phyloP scores from a whole-genome alignment of 2,329 filamentous ascomycete genomes.

The Plectosphaerella cucumerina region DNA sequence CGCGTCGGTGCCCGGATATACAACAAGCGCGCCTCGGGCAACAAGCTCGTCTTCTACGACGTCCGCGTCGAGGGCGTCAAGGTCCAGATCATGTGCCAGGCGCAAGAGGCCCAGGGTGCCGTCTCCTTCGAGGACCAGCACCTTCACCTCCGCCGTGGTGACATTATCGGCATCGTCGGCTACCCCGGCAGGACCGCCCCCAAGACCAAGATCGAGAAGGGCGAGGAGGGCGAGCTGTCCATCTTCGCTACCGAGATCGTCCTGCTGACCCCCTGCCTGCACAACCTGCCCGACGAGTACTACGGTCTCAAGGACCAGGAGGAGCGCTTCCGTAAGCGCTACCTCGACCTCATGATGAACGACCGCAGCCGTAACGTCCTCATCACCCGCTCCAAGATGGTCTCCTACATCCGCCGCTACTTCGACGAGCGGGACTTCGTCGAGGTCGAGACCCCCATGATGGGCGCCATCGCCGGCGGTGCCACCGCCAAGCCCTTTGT shows the following conservation, averaged over 20 bases:
- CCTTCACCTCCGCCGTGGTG: slow-evolving; percentile 81
- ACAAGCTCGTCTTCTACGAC: slow-evolving; percentile 91
- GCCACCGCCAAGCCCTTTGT: slow-evolving; percentile 93
- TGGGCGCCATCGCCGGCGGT: slow-evolving; percentile 92
- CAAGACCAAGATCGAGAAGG: slow-evolving; percentile 75
- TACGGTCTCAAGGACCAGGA: slow-evolving; percentile 96
- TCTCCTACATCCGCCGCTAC: slow-evolving; percentile 83
- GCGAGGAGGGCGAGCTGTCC: slow-evolving; percentile 85
- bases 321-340: slow-evolving; percentile 85
- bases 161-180: slow-evolving; percentile 85
- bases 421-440: slow-evolving; percentile 86
- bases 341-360: slow-evolving; percentile 97
- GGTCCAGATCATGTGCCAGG: slow-evolving; percentile 89
- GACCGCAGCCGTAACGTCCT: slow-evolving; percentile 79
- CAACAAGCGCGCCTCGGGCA: slow-evolving; percentile 75
- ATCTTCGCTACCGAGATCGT: slow-evolving; percentile 86
- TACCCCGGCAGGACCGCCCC: slow-evolving; percentile 82
- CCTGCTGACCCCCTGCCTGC: slow-evolving; percentile 85
- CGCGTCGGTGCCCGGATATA: slow-evolving; percentile 83
- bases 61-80: slow-evolving; percentile 61
- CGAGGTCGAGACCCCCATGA: slow-evolving; percentile 96
- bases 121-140: slow-evolving; percentile 83
- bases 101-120: slow-evolving; percentile 68
- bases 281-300: slow-evolving; percentile 84
- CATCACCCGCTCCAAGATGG: slow-evolving; percentile 80